Conservation (phyloP, 2,329 filamentous ascomycete genomes). For the Colletotrichum sp. region DNA sequence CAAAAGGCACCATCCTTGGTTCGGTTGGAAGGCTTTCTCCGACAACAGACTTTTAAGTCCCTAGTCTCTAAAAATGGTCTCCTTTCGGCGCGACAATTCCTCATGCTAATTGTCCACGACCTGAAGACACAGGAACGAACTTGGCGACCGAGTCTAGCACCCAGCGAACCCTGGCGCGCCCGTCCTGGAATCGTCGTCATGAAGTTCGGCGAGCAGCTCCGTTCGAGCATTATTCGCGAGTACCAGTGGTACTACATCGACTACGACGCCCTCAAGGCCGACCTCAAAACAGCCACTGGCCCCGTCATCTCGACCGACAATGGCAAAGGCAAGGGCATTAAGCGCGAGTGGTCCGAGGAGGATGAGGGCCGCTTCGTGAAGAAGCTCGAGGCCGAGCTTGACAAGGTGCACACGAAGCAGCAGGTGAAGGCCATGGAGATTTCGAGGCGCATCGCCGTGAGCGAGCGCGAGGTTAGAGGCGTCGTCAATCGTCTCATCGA, state of each 20-base stretch:
- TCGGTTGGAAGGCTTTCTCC: background rate
- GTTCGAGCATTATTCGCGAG: slow-evolving; percentile 93
- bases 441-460: slow-evolving; percentile 83
- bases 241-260: slow-evolving; percentile 99
- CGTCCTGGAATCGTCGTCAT: slow-evolving; percentile 64
- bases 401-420: slow-evolving; percentile 98
- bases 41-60: background rate
- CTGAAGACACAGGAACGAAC: slow-evolving; percentile 46
- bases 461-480: slow-evolving; percentile 87
- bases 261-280: slow-evolving; percentile 90
- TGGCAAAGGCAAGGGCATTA: slow-evolving; percentile 31
- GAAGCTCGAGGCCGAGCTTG: slow-evolving; percentile 87
- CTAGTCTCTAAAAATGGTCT: slow-evolving; percentile 13
- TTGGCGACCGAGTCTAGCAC: slow-evolving; percentile 42
- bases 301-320: slow-evolving; percentile 28
- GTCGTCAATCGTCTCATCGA: slow-evolving; percentile 79
- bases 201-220: slow-evolving; percentile 96
- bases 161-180: slow-evolving; percentile 35
- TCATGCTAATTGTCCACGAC: slow-evolving; percentile 60
- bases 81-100: background rate
- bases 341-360: slow-evolving; percentile 82
- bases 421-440: slow-evolving; percentile 98
- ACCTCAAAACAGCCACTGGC: slow-evolving; percentile 78
- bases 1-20: background rate
- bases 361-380: slow-evolving; percentile 89